These are phyloP conservation scores for Populus hybrid DNA, from an alignment of 441 rosid species.

Conservation along the genomic window DNA sequence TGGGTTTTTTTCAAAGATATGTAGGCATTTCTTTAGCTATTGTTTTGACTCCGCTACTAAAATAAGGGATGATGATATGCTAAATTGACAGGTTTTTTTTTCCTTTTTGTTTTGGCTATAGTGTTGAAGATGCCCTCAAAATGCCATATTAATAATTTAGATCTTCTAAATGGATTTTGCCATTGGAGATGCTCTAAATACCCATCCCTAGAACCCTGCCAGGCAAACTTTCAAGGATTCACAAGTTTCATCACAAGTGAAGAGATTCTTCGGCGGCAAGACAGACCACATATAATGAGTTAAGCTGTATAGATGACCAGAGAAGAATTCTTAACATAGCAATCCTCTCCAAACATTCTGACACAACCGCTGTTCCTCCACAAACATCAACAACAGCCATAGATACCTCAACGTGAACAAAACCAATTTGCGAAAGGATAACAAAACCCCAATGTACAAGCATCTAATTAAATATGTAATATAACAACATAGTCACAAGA, in stretches of 20 bases:
- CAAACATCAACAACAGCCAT: neutral
- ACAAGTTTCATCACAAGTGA: no score
- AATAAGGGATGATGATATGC: no score
- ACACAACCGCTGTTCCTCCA: neutral
- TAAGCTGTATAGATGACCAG: neutral
- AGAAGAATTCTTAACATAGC: neutral
- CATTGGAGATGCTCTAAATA: no score
- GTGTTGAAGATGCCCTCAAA: no score
- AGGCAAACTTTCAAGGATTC: neutral
- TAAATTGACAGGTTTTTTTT: no score
- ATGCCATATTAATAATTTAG: no score
- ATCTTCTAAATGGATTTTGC: no score
- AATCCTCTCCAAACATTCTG: neutral
- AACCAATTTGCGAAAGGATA: neutral
- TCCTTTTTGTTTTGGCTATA: no score
- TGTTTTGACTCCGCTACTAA: no score
- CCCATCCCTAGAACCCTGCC: no score
- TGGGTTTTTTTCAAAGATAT: no score
- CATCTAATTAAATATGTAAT: constrained; percentile 19
- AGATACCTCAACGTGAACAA: neutral
- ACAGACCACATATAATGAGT: neutral
- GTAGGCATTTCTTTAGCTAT: no score
- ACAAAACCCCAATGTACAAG: constrained; percentile 23
- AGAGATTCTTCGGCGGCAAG: neutral
- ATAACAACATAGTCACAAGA: constrained; percentile 21